A percentile compares a stretch with the other conserved stretches of the same genome.
Evolutionary conservation across 306 rosid species (phyloP).

Genomic region (Rosa rugosa): DNA sequence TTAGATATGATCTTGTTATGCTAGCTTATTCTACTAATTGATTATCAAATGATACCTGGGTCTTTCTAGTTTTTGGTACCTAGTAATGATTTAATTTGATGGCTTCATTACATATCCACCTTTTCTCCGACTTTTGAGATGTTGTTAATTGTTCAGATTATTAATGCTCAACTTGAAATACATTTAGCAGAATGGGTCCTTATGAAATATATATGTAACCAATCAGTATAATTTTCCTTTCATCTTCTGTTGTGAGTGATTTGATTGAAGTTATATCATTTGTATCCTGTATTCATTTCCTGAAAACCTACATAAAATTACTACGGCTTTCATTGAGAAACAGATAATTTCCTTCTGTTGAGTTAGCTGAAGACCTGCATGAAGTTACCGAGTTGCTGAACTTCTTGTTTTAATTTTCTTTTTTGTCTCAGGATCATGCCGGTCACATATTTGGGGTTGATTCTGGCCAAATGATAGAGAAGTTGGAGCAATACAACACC

Average conservation of each 20-base stretch:
- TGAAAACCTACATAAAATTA: background rate
- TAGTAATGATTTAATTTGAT: background rate
- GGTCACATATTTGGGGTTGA: slow-evolving; percentile 98
- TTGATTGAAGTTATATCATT: background rate
- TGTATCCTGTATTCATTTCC: background rate
- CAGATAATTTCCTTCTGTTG: background rate
- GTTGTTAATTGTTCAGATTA: background rate
- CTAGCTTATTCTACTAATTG: background rate
- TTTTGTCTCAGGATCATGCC: slow-evolving; percentile 76
- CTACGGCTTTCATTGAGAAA: background rate
- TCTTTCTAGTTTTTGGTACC: background rate
- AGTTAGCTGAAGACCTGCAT: background rate
- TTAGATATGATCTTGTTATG: background rate
- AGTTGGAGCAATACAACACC: slow-evolving; percentile 83
- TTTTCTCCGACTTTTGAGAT: background rate
- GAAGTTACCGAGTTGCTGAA: background rate
- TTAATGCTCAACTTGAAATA: background rate
- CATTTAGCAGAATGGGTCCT: background rate
- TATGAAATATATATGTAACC: no score
- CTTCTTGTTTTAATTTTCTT: slow-evolving; percentile 9
- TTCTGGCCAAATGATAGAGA: slow-evolving; percentile 82
- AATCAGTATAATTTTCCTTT: background rate
- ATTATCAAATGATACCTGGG: background rate
- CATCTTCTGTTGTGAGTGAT: background rate
- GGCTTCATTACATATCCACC: background rate